phyloP scores from a whole-genome alignment of 2,329 filamentous ascomycete species.

The Sclerotinia subarctica region DNA sequence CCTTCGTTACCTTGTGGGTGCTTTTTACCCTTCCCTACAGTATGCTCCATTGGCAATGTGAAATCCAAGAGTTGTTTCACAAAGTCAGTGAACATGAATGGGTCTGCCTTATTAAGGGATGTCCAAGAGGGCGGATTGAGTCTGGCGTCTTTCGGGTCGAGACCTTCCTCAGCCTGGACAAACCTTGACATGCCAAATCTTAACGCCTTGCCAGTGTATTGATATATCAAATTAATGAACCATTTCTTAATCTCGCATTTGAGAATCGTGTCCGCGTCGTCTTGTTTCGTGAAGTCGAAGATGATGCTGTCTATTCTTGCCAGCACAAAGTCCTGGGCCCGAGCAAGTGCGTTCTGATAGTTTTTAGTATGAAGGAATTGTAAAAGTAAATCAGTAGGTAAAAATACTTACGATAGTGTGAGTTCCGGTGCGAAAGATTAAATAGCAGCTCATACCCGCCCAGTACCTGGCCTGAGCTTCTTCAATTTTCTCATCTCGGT shows the following conservation, averaged over 20 bases:
- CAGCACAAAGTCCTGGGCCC: neutral
- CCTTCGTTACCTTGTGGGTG: neutral
- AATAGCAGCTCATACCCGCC: neutral
- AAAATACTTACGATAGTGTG: neutral
- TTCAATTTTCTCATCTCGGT: neutral
- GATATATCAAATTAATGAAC: neutral
- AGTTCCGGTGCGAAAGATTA: neutral
- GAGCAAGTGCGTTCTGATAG: neutral
- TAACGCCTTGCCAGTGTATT: neutral
- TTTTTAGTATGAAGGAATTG: neutral
- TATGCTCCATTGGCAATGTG: neutral
- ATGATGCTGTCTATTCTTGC: slow-evolving; percentile 10
- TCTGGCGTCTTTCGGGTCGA: neutral
- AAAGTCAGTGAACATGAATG: no score
- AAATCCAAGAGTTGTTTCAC: neutral
- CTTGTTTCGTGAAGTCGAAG: slow-evolving; percentile 11
- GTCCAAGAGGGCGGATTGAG: neutral
- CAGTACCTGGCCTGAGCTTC: slow-evolving; percentile 13
- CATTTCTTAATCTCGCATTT: neutral
- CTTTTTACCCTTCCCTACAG: neutral
- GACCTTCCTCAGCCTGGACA: no score
- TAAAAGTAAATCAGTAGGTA: neutral
- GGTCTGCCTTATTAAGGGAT: neutral
- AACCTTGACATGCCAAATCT: neutral
- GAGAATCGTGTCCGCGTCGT: neutral